These are phyloP conservation scores for Xylariaceae sp. DNA, from an alignment of 2,329 filamentous ascomycete species.

Conservation along the genomic window DNA sequence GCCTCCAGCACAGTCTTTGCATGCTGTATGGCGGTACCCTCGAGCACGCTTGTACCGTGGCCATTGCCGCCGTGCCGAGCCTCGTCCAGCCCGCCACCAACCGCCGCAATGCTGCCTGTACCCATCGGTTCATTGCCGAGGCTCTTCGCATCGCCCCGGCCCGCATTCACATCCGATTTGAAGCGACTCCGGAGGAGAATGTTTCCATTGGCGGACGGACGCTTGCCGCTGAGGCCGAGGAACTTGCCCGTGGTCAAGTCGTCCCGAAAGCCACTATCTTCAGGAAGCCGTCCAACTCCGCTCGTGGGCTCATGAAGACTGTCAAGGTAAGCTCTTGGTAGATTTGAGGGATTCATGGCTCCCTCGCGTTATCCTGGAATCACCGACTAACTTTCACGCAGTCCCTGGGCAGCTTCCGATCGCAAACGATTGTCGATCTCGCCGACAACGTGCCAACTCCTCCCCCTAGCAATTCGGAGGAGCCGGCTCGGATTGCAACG, in stretches of 20 bases:
- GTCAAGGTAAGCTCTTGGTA: constrained; percentile 24
- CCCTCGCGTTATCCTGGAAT: not conserved
- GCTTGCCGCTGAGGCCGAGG: constrained; percentile 61
- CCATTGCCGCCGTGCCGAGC: constrained; percentile 63
- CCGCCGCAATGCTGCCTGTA: constrained; percentile 70
- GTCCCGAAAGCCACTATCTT: constrained; percentile 23
- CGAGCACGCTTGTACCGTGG: constrained; percentile 74
- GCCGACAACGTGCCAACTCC: constrained; percentile 26
- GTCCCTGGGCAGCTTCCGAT: constrained; percentile 32
- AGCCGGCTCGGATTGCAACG: constrained; percentile 27
- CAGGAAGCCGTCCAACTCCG: constrained; percentile 25
- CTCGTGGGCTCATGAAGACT: constrained; percentile 24
- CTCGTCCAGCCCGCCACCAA: constrained; percentile 71
- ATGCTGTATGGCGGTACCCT: constrained; percentile 70
- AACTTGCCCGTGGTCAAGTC: constrained; percentile 39
- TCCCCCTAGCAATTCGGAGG: constrained; percentile 28
- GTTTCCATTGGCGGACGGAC: constrained; percentile 68
- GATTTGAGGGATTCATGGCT: not conserved
- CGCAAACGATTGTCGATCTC: constrained; percentile 25
- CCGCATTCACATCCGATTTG: constrained; percentile 69
- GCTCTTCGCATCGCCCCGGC: constrained; percentile 59
- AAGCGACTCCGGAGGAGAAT: constrained; percentile 64
- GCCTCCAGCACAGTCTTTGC: constrained; percentile 68
- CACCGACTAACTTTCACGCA: constrained; percentile 23
- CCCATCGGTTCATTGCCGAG: constrained; percentile 71